Evolutionary conservation across 768 basidiomycete genomes (phyloP), one percentile per base, ranked within the genome.

Genomic region (Lactifluus hygrophoroides): DNA sequence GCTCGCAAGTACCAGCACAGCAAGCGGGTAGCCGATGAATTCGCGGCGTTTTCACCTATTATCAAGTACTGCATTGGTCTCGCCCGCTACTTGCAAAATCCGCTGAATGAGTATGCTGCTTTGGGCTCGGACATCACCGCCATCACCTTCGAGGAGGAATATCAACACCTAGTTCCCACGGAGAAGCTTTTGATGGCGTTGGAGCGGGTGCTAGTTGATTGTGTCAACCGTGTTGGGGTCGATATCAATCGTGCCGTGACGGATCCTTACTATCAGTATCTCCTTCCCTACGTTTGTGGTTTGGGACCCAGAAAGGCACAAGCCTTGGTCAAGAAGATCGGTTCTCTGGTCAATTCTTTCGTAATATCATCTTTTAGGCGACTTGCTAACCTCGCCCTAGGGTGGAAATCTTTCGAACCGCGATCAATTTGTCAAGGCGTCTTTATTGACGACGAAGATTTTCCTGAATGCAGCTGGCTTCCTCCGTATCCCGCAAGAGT

Each of bases 281-380:
- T 97, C 32, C 77, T 99, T 10, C 94, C 88, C 2, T 95, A 90
- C 67, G 82, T 99, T 42, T 84, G 92, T 66, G 96, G 96, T 14
- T 77, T 99, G 51, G 96, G 96, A 8, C 96, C 94, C 9, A 82
- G 96, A 57, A 99, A 99, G 70, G 91, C 94, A 5, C 86, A 91
- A 64, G 80, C 81, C 5, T 69, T 98, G 44, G 77, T 93, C 35
- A 86, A 86, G 71, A 89, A 87, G 69, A 92, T 97, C 47, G 81
- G 80, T 8, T 73, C 81, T 16, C 74, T 86, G 68, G 94, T 93
- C 64, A 62, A 83, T 79, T 5, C 54, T 32, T 34, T 37, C 13
- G 9, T 45, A 16, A 8, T 40, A n/a, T 47, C 49, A 13, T 45
- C 10, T 34, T 32, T 25, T 45, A 5, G 23, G 37, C 37, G 5